phyloP scores from a whole-genome alignment of 805 yeast genomes.

The Starmera quercuum region DNA sequence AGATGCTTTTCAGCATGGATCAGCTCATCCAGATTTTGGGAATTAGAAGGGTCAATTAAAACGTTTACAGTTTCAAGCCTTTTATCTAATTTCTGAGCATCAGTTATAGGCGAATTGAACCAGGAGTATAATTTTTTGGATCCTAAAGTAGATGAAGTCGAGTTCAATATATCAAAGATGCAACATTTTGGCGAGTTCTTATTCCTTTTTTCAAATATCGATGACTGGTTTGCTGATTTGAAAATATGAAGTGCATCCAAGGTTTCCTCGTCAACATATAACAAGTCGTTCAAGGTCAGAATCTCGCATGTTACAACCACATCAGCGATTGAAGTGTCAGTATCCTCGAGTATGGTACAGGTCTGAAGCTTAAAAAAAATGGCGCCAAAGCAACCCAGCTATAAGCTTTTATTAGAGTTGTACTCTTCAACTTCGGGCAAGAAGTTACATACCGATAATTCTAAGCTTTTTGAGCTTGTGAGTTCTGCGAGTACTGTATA shows the following conservation, averaged over 20 bases:
- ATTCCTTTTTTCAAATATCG: neutral
- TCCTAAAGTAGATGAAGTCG: constrained; percentile 24
- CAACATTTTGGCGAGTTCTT: constrained; percentile 2
- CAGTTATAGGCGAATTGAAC: constrained; percentile 27
- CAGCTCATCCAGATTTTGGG: constrained; percentile 15
- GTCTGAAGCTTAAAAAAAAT: neutral
- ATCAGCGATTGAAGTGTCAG: neutral
- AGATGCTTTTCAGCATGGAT: constrained; percentile 14
- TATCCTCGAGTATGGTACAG: neutral
- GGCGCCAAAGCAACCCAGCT: neutral
- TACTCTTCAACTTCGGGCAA: neutral
- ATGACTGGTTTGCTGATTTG: neutral
- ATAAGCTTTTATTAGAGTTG: neutral
- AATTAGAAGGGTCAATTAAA: constrained; percentile 16
- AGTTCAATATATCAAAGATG: constrained; percentile 15
- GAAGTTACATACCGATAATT: neutral
- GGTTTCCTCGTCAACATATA: neutral
- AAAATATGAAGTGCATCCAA: neutral
- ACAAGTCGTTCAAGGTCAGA: neutral
- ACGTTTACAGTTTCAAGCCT: constrained; percentile 22
- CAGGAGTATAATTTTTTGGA: constrained; percentile 22
- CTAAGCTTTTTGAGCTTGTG: neutral
- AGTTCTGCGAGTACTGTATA: neutral
- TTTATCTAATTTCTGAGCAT: constrained; percentile 18
- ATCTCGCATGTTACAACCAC: neutral